Conservation (phyloP, 495 filamentous ascomycete genomes). For the Aspergillus campestris region DNA sequence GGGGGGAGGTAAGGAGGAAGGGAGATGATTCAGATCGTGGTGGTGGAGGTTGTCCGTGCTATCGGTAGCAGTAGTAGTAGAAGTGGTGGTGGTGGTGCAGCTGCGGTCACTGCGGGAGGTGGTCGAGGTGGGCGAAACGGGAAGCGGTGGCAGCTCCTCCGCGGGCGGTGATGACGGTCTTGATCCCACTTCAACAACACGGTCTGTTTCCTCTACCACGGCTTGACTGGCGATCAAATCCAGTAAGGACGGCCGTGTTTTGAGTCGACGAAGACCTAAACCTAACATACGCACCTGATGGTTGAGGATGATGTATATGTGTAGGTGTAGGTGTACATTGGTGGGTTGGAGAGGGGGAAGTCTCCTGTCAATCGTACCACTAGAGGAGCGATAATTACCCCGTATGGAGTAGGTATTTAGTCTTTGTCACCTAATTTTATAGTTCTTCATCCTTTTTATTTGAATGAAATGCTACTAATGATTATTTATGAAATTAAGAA, state of each 20-base stretch:
- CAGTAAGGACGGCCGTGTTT: constrained; percentile 63
- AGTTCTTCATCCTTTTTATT: too few relatives aligned
- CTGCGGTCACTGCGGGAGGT: constrained; percentile 30
- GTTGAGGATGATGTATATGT: not conserved
- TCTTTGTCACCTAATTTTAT: too few relatives aligned
- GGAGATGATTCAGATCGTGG: too few relatives aligned
- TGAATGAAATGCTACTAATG: too few relatives aligned
- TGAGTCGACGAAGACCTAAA: constrained; percentile 51
- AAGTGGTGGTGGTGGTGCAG: constrained; percentile 31
- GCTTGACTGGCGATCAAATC: constrained; percentile 52
- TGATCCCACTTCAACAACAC: constrained; percentile 25
- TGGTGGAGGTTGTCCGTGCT: too few relatives aligned
- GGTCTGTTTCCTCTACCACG: constrained; percentile 4
- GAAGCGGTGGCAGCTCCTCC: constrained; percentile 45
- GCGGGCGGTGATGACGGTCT: constrained; percentile 31
- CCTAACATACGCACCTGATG: constrained; percentile 44
- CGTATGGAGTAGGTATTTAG: too few relatives aligned
- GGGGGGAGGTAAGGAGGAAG: constrained; percentile 10
- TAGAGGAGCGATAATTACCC: constrained; percentile 38
- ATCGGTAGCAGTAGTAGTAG: constrained; percentile 14
- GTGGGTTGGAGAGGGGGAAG: too few relatives aligned
- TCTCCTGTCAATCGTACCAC: not conserved
- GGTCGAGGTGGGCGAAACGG: constrained; percentile 39
- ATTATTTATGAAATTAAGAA: too few relatives aligned
- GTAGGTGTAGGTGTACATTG: too few relatives aligned